Evolutionary conservation across 2,329 filamentous ascomycete species (phyloP), one percentile per base, ranked within the genome.

Genomic region (Ophiognomonia clavigignenti-juglandacearum): DNA sequence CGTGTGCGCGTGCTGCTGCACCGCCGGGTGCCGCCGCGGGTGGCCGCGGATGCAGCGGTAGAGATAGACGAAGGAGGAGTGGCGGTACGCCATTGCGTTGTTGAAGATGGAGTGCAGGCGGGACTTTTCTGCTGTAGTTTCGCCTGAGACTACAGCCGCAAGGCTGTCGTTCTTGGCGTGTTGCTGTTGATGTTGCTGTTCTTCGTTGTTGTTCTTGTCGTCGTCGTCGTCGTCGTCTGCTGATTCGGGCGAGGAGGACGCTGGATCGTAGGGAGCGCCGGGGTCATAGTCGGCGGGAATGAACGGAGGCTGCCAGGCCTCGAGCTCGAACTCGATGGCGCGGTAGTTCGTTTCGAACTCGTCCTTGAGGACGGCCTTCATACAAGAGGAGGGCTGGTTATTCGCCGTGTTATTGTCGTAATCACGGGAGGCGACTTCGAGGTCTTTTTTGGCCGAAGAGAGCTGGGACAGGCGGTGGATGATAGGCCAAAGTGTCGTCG

Each of bases 401-500:
- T 59, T n/a, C n/a, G n/a, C n/a, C n/a, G n/a, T n/a, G n/a, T n/a
- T n/a, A n/a, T n/a, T n/a, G n/a, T n/a, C n/a, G n/a, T n/a, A n/a
- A n/a, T n/a, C n/a, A n/a, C n/a, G 57, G 16, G 70, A 61, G 6
- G 76, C 75, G 5, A 59, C 60, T 47, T 75, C 70, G 2, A 82
- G 64, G 38, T 77, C 72, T 13, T 62, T 67, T 54, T 80, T 81
- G 13, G 80, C 65, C 2, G 71, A 69, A 1, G 73, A 63, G 0
- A 83, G 69, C 48, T 72, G 76, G 0, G 78, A 80, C 2, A 83
- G 68, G 9, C 75, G 74, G 55, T 83, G 78, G 51, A 83, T 79
- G 16, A 82, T 74, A 10, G 80, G 80, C 80, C 80, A 83, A 1
- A 83, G 63, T 3, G 78, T 78, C 2, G 77, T 81, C 2, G 78